Base-by-base conservation (phyloP, 805 yeast species). In the Metschnikowia hibisci region DNA sequence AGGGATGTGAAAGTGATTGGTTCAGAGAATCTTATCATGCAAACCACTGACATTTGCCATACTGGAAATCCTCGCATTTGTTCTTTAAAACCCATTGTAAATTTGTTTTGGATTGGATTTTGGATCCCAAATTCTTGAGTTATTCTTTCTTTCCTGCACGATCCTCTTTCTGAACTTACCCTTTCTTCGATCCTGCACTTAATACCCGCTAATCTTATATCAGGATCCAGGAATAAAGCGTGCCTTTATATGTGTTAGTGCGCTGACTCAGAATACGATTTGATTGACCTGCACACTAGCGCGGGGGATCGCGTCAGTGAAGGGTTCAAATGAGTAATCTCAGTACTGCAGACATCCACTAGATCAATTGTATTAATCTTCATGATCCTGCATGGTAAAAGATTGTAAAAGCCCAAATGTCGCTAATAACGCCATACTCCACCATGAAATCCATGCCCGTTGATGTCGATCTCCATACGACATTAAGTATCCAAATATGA, bases 401-500 rank as follows among this genome's bases (percentile, higher is more conserved):
- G 66, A 54, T 40, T 63, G 68, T 22, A 60, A 40, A 30, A 55
- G 50, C 4, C 70, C 70, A 22, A 52, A 50, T 4, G 54, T 39
- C 6, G 71, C 60, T 44, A 64, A 43, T 2, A 53, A 39, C 13
- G 64, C 51, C 57, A 66, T 52, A 9, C 51, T n/a, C 68, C 69
- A 65, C 71, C 71, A 66, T 9, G 58, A 47, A 12, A 66, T 44
- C 64, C 66, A 58, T 11, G 61, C 64, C 4, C 48, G 47, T n/a
- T 43, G 38, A 16, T 44, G 44, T 23, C 37, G 40, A 25, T 62
- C 63, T n/a, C 69, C 67, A 7, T 61, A 33, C 12, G 64, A 56
- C 68, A 64, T 63, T 41, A 65, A 43, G 45, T 60, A 62, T 6
- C 71, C 71, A 43, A 64, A 65, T 0, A 58, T 23, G 3, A 66